Evolutionary conservation across 805 yeast genomes (phyloP).

Genomic region (Candida qinlingensis): DNA sequence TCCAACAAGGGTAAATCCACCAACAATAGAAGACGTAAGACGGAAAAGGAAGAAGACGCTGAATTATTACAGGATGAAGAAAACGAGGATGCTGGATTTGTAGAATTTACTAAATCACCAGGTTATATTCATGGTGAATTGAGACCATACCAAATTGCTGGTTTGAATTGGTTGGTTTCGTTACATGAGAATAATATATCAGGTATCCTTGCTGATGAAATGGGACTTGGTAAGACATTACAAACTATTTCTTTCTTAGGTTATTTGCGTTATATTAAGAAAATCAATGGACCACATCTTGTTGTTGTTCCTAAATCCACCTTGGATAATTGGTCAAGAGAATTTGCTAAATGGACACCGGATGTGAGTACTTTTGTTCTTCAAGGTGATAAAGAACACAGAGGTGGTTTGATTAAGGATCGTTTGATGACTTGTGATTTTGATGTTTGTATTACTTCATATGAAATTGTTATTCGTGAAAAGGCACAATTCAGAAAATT

Average conservation of each 20-base stretch:
- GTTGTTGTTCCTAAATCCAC: conserved; percentile 79
- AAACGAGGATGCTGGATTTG: conserved; percentile 32
- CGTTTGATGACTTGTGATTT: conserved; percentile 55
- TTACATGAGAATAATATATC: conserved; percentile 62
- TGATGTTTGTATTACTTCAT: conserved; percentile 58
- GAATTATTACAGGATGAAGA: conserved; percentile 62
- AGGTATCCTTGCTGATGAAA: conserved; percentile 80
- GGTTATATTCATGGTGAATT: conserved; percentile 58
- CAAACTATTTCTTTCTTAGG: conserved; percentile 72
- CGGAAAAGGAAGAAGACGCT: conserved; percentile 76
- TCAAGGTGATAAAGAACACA: conserved; percentile 70
- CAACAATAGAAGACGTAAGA: conserved; percentile 54
- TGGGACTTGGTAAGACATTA: conserved; percentile 80
- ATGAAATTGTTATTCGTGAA: conserved; percentile 73
- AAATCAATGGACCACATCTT: conserved; percentile 65
- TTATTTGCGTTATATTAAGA: conserved; percentile 56
- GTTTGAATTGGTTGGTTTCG: conserved; percentile 72
- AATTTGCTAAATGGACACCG: conserved; percentile 75
- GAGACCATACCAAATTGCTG: conserved; percentile 75
- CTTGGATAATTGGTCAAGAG: conserved; percentile 75
- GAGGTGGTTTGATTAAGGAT: conserved; percentile 48
- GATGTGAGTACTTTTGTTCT: conserved; percentile 65
- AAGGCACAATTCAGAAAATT: conserved; percentile 61
- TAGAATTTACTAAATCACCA: conserved; percentile 83
- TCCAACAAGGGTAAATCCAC: conserved; percentile 14